Evolutionary conservation across 73 alveolate genomes (phyloP).

Genomic region (Durusdinium trenchii): DNA sequence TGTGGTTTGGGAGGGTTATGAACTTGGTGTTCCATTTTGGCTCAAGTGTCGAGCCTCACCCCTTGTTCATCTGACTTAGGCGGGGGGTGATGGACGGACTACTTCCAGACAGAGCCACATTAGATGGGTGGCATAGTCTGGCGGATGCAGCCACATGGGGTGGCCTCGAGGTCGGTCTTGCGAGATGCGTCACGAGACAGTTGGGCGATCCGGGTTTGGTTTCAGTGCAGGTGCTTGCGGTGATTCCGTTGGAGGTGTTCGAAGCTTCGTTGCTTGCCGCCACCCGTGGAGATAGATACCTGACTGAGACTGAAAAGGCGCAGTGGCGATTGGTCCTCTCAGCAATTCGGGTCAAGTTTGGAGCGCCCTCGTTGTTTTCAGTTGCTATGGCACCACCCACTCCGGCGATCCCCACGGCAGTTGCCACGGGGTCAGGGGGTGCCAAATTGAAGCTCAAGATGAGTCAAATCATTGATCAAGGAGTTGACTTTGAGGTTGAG

Average conservation of each 20-base stretch:
- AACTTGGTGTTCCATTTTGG: too few relatives aligned
- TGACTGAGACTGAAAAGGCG: neutral
- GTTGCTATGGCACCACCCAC: too few relatives aligned
- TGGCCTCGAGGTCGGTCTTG: neutral
- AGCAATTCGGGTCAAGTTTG: neutral
- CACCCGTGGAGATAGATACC: neutral
- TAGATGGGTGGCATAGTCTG: neutral
- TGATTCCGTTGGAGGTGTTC: neutral
- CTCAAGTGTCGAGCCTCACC: too few relatives aligned
- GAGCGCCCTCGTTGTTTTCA: neutral
- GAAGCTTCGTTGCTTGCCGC: neutral
- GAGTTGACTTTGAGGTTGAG: neutral
- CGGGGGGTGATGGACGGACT: neutral
- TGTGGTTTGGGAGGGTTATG: too few relatives aligned
- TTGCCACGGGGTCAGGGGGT: too few relatives aligned
- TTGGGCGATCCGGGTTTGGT: neutral
- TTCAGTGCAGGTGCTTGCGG: neutral
- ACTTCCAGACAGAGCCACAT: neutral
- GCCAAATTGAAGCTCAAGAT: neutral
- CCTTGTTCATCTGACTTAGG: too few relatives aligned
- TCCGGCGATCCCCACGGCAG: too few relatives aligned
- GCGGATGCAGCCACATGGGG: neutral
- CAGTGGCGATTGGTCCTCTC: neutral
- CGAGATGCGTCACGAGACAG: neutral
- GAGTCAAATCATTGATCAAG: neutral